Conservation (phyloP, 306 rosid genomes). For the Medicago truncatula region MtrunA17r5.0-ANR NC_053044.1:58208001-58208500, state of each 20-base stretch:
- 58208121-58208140: background rate
- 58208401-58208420: too few relatives aligned
- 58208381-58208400: too few relatives aligned
- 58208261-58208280: too few relatives aligned
- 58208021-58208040: slow-evolving; percentile 16
- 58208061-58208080: slow-evolving; percentile 15
- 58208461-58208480: background rate
- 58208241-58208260: too few relatives aligned
- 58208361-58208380: background rate
- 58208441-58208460: background rate
- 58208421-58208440: slow-evolving; percentile 1
- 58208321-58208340: background rate
- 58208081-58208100: slow-evolving; percentile 20
- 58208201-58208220: background rate
- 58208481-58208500: too few relatives aligned
- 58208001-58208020: background rate
- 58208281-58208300: background rate
- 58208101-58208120: slow-evolving; percentile 30
- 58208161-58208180: slow-evolving; percentile 7
- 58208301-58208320: background rate
- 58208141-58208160: slow-evolving; percentile 30
- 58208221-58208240: too few relatives aligned
- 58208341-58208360: background rate
- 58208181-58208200: background rate
- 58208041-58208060: background rate